These are phyloP conservation scores for Aspergillus bertholletiae DNA, from an alignment of 495 filamentous ascomycete genomes.

Conservation along the genomic window DNA sequence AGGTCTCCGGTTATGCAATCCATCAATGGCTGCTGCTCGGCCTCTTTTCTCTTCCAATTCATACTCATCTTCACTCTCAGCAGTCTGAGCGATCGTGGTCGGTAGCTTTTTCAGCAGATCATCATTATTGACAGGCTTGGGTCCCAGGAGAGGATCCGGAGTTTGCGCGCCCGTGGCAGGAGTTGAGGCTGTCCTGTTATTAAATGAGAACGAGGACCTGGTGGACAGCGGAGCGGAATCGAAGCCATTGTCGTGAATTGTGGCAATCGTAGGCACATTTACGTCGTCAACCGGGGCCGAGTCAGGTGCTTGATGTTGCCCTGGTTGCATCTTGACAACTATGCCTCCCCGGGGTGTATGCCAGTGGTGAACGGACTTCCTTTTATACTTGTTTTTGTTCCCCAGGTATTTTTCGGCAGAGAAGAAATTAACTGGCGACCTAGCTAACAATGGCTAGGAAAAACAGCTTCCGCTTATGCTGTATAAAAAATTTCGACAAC, in stretches of 20 bases:
- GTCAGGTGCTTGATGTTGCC: not conserved
- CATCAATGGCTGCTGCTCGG: not conserved
- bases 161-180: constrained; percentile 16
- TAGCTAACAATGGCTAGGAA: not conserved
- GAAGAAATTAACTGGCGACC: not conserved
- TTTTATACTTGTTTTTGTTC: not conserved
- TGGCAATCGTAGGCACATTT: not conserved
- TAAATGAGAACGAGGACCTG: constrained; percentile 8
- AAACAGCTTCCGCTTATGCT: not conserved
- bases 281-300: not conserved
- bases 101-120: constrained; percentile 5
- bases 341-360: not conserved
- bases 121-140: not conserved
- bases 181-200: constrained; percentile 1
- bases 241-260: not conserved
- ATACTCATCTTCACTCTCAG: constrained; percentile 1
- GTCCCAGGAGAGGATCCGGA: constrained; percentile 10
- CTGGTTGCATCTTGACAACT: not conserved
- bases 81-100: not conserved
- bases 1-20: not conserved
- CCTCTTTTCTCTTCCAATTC: not conserved
- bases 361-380: not conserved
- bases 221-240: constrained; percentile 6
- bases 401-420: not conserved
- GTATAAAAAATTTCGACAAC: not conserved